These are phyloP conservation scores for Trichoderma sp. DNA, from an alignment of 2,329 filamentous ascomycete genomes.

Conservation along the genomic window DNA sequence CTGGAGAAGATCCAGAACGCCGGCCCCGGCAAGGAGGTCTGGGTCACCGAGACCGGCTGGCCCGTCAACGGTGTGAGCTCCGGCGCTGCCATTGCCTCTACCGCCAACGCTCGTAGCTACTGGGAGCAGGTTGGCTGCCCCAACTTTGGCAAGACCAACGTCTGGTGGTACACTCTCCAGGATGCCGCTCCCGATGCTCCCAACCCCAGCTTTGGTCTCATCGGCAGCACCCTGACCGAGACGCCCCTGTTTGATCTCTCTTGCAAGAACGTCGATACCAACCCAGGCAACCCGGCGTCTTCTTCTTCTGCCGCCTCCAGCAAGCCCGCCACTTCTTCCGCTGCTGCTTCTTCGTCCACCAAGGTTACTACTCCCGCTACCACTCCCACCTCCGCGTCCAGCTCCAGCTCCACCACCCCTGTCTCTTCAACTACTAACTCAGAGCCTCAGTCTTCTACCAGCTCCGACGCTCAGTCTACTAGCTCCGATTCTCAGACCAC, in stretches of 20 bases:
- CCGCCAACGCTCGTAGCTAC: slow-evolving; percentile 71
- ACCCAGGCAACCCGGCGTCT: neutral
- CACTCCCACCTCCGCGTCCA: slow-evolving; percentile 26
- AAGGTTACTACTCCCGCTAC: slow-evolving; percentile 22
- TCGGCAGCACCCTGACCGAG: slow-evolving; percentile 51
- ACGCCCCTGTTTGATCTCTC: slow-evolving; percentile 62
- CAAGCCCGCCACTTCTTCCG: slow-evolving; percentile 20
- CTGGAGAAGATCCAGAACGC: slow-evolving; percentile 57
- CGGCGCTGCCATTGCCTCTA: slow-evolving; percentile 60
- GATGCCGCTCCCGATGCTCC: slow-evolving; percentile 60
- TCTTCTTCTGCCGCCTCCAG: slow-evolving; percentile 18
- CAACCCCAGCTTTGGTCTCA: slow-evolving; percentile 68
- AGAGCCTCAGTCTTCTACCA: neutral
- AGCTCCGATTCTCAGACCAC: neutral
- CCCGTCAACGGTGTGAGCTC: slow-evolving; percentile 66
- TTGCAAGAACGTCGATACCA: slow-evolving; percentile 42
- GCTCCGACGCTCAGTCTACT: neutral
- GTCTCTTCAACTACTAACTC: neutral
- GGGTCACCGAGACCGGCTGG: slow-evolving; percentile 89
- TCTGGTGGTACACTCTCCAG: slow-evolving; percentile 77
- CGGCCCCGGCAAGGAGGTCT: slow-evolving; percentile 67
- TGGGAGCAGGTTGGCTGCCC: slow-evolving; percentile 77
- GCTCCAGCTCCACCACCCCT: slow-evolving; percentile 25
- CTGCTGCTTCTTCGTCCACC: slow-evolving; percentile 18
- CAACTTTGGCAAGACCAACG: slow-evolving; percentile 60